A percentile compares a stretch with the other conserved stretches of the same genome.
These are phyloP conservation scores for Taphrina wiesneri DNA, from an alignment of 1,139 yeast genomes.

Conservation along the genomic window DNA sequence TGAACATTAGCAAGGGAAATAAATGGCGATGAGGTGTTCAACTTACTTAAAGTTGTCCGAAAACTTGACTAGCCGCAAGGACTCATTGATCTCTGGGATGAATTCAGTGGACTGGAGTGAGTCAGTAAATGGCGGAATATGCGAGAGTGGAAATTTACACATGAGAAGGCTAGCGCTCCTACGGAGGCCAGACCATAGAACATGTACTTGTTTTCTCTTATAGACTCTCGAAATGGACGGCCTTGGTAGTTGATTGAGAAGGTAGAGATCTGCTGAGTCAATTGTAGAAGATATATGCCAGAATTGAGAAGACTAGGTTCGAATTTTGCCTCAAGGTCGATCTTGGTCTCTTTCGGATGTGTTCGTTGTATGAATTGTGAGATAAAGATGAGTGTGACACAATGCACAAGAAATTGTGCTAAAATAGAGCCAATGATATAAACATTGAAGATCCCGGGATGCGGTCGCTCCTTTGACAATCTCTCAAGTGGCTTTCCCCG, in stretches of 20 bases:
- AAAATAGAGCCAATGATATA: constrained; percentile 97
- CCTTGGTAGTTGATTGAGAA: constrained; percentile 98
- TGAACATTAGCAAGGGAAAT: not conserved
- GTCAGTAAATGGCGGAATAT: not conserved
- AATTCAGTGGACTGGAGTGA: constrained; percentile 63
- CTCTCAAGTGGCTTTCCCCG: constrained; percentile 90
- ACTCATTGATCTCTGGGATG: constrained; percentile 89
- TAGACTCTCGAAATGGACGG: constrained; percentile 90
- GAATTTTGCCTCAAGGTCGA: constrained; percentile 87
- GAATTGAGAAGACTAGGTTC: constrained; percentile 89
- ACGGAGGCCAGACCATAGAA: constrained; percentile 92
- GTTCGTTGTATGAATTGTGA: constrained; percentile 77
- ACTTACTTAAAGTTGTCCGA: constrained; percentile 67
- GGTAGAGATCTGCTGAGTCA: constrained; percentile 95
- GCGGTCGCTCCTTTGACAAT: constrained; percentile 92
- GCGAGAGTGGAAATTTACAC: constrained; percentile 52
- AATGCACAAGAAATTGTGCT: constrained; percentile 94
- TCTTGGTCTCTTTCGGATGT: constrained; percentile 49
- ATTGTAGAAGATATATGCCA: constrained; percentile 89
- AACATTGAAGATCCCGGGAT: constrained; percentile 90
- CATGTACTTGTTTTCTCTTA: constrained; percentile 92
- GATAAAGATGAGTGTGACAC: constrained; percentile 75
- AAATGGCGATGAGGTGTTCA: constrained; percentile 53
- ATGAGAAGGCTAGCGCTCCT: constrained; percentile 80
- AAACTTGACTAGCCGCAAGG: constrained; percentile 91